These are phyloP conservation scores for Yamadazyma friedrichii DNA, from an alignment of 1,139 yeast genomes.

Conservation along the genomic window DNA sequence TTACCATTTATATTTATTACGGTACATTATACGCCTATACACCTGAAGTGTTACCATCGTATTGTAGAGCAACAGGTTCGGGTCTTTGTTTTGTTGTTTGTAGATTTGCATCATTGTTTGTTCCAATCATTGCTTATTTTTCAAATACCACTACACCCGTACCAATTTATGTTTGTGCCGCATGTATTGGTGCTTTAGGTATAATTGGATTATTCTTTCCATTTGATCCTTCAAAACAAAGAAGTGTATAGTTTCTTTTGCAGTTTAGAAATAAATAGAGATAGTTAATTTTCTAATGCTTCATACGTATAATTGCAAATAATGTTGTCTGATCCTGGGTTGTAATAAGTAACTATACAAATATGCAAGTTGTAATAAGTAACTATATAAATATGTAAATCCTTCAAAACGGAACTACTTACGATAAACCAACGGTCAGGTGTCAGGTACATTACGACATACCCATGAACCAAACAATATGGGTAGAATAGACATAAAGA, in stretches of 20 bases:
- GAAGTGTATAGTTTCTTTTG: conserved; percentile 28
- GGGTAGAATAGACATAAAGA: no score
- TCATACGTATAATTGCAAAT: no score
- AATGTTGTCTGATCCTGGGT: no score
- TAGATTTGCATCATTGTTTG: conserved; percentile 47
- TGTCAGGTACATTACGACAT: no score
- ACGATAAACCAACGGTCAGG: no score
- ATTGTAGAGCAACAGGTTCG: conserved; percentile 56
- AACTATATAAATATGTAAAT: no score
- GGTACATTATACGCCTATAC: conserved; percentile 57
- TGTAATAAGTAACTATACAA: no score
- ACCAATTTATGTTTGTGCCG: conserved; percentile 63
- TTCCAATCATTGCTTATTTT: conserved; percentile 52
- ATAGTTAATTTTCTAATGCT: no score
- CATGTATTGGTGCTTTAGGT: conserved; percentile 46
- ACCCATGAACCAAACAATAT: no score
- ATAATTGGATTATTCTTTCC: conserved; percentile 44
- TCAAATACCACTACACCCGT: conserved; percentile 42
- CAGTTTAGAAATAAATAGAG: no score
- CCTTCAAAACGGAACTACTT: no score
- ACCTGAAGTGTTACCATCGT: conserved; percentile 58
- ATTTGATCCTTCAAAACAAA: conserved; percentile 40
- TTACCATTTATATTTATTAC: conserved; percentile 52
- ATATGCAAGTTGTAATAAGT: no score
- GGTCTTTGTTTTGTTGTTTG: conserved; percentile 49